These are phyloP conservation scores for Picochlorum sp. DNA, from an alignment of 139 green algal species.

Conservation along the genomic window DNA sequence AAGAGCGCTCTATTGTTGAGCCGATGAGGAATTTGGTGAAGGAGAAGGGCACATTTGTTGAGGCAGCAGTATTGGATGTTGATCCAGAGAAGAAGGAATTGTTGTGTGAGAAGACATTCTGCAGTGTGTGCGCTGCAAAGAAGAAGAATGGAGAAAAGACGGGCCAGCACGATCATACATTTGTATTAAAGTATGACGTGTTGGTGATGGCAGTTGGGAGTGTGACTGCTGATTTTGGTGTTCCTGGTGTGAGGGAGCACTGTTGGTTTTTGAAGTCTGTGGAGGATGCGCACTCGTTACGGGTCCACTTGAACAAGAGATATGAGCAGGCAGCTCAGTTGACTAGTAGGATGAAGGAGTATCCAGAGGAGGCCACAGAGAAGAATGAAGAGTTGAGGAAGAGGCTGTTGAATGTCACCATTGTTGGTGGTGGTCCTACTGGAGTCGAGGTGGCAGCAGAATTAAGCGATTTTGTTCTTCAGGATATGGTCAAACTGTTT, in stretches of 20 bases:
- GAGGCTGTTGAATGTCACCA: conserved; percentile 65
- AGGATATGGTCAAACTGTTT: conserved; percentile 33
- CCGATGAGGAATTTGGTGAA: conserved; percentile 53
- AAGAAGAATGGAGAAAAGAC: conserved; percentile 2
- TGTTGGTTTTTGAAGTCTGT: conserved; percentile 63
- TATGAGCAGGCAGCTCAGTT: conserved; percentile 39
- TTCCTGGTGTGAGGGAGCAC: conserved; percentile 71
- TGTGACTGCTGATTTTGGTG: conserved; percentile 80
- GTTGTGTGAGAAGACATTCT: conserved; percentile 13
- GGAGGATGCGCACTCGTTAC: conserved; percentile 45
- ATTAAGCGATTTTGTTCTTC: conserved; percentile 30
- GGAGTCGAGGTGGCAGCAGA: conserved; percentile 78
- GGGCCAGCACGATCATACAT: conserved; percentile 37
- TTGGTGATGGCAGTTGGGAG: conserved; percentile 69
- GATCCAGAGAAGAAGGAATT: conserved; percentile 34
- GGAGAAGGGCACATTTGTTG: conserved; percentile 19
- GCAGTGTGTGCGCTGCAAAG: too few relatives aligned
- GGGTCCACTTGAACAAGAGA: conserved; percentile 57
- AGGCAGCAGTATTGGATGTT: conserved; percentile 13
- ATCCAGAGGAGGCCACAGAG: conserved; percentile 39
- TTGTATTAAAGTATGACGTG: conserved; percentile 62
- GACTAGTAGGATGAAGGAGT: too few relatives aligned
- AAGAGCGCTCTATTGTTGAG: conserved; percentile 56
- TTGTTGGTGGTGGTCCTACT: conserved; percentile 80
- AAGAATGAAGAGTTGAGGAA: conserved; percentile 23